These are phyloP conservation scores for Gastrolobium villosum DNA, from an alignment of 306 rosid genomes.

Conservation along the genomic window DNA sequence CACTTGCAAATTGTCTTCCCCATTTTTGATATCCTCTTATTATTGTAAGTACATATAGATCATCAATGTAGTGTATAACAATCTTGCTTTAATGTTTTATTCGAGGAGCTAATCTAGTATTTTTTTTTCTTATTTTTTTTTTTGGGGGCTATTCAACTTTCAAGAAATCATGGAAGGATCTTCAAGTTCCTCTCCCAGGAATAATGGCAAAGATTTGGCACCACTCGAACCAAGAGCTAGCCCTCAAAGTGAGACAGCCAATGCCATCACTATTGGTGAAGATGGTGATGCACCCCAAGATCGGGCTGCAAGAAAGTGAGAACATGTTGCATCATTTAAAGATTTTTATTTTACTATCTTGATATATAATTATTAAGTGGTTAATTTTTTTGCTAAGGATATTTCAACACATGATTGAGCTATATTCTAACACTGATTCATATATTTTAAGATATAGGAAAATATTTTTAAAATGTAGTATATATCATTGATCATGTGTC, in stretches of 20 bases:
- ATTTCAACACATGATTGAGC: too few relatives aligned
- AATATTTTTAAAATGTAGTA: too few relatives aligned
- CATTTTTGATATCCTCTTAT: background rate
- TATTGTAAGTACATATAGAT: constrained; percentile 16
- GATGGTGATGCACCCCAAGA: background rate
- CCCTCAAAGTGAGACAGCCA: too few relatives aligned
- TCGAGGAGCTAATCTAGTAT: background rate
- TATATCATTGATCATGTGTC: too few relatives aligned
- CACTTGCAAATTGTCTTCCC: background rate
- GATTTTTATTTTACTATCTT: too few relatives aligned
- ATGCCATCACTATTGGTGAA: too few relatives aligned
- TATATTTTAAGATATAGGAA: too few relatives aligned
- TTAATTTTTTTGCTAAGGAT: too few relatives aligned
- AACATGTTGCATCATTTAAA: too few relatives aligned
- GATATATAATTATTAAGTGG: too few relatives aligned
- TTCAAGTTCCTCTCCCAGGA: background rate
- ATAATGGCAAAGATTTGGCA: background rate
- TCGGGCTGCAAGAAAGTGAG: background rate
- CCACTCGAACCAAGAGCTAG: background rate
- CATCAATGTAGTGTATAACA: background rate
- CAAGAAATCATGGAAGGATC: constrained; percentile 29
- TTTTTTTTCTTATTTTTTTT: background rate
- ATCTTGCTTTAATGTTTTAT: background rate
- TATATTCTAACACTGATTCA: too few relatives aligned
- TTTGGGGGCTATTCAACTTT: constrained; percentile 17